A percentile compares a stretch with the other conserved stretches of the same genome.
These are phyloP conservation scores for Neurospora crassa DNA, from an alignment of 2,329 filamentous ascomycete genomes.

Conservation along the genomic window DNA sequence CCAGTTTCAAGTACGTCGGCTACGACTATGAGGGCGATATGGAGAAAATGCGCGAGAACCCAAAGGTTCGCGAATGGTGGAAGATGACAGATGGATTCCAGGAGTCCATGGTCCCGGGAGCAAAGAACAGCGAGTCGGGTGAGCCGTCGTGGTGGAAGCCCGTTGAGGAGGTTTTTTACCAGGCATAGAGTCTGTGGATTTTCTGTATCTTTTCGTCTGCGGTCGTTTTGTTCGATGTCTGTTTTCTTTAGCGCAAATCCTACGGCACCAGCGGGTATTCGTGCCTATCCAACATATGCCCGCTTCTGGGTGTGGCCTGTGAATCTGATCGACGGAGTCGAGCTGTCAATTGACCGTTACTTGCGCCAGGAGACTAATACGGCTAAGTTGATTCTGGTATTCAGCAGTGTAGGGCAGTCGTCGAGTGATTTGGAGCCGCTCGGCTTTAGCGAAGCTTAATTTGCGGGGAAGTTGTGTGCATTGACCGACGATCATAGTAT, in stretches of 20 bases:
- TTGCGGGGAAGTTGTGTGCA: background rate
- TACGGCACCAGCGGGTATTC: background rate
- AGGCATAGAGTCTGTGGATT: slow-evolving; percentile 8
- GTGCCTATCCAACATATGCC: background rate
- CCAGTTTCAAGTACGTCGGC: slow-evolving; percentile 71
- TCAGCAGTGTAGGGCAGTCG: background rate
- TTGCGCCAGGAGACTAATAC: background rate
- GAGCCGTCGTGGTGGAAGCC: slow-evolving; percentile 60
- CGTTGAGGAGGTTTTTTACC: slow-evolving; percentile 60
- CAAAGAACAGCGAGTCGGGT: slow-evolving; percentile 47
- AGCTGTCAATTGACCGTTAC: background rate
- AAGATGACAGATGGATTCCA: slow-evolving; percentile 70
- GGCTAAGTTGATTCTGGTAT: background rate
- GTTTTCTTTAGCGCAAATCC: background rate
- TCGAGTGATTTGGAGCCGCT: background rate
- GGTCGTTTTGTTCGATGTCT: background rate
- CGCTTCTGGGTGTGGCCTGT: background rate
- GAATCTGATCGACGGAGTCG: background rate
- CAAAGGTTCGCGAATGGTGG: slow-evolving; percentile 72
- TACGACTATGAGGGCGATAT: slow-evolving; percentile 65
- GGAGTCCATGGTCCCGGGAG: slow-evolving; percentile 51
- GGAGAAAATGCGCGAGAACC: slow-evolving; percentile 63
- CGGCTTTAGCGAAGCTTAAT: background rate
- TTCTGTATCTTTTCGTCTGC: background rate
- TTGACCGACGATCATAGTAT: background rate